Base-by-base conservation (phyloP, 805 yeast species). In the Candida mattraensis region DNA sequence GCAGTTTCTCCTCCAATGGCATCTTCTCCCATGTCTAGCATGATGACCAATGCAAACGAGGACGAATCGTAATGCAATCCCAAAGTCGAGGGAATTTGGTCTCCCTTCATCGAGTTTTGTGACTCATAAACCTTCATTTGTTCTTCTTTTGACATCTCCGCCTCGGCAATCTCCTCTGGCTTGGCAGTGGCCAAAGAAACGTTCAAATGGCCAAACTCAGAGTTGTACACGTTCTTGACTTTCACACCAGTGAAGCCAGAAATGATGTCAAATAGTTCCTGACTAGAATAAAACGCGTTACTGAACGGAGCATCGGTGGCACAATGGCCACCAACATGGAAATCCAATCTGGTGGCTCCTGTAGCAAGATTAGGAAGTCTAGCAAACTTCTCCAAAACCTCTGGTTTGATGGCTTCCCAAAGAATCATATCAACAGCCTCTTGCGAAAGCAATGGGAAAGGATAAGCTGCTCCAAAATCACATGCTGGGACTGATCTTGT, bases 381-480 rank as follows among this genome's bases (percentile, higher is more conserved):
- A 12, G 71, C 75, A 48, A 63, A 65, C 22, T 63, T 59, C 37
- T 61, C 40, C 35, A 75, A 63, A 5, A 61, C 51, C 18, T 69
- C 69, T 41, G 70, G 70, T 28, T 56, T 51, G 45, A 76, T 60
- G 14, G 73, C 51, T 50, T 77, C 82, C 55, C 69, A 67, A 44
- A 72, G 66, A 72, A 77, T 67, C 47, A 77, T 69, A 25, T 67
- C 67, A 34, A 75, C 62, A 3, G 82, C 82, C 47, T 77, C 82
- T 28, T 71, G 71, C 1, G 80, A 71, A 54, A 77, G 71, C 24
- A 77, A 55, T 6, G 80, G 80, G 54, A 77, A 77, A 3, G 83
- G 80, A 39, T 69, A 78, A 29, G 72, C 62, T 14, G 76, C 80
- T 5, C 48, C 72, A 40, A 64, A 53, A 14, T 64, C 61, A 11